Conservation (phyloP, 2,329 filamentous ascomycete species). For the Xylariaceae sp. region DNA sequence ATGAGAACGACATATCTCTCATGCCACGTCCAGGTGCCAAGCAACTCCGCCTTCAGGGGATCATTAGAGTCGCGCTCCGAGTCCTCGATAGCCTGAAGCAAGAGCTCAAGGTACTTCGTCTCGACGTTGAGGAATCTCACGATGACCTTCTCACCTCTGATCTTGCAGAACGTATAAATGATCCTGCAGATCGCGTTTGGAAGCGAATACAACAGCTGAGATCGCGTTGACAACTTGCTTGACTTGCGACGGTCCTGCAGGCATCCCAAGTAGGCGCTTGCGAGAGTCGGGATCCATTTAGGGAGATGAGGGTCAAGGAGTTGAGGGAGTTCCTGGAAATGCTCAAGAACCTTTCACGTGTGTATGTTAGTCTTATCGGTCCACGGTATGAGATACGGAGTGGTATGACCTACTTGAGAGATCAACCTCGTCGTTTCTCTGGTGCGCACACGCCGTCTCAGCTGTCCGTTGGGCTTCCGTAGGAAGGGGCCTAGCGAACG, state of each 20-base stretch:
- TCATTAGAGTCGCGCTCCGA: slow-evolving; percentile 35
- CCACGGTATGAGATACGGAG: neutral
- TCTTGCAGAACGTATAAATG: slow-evolving; percentile 88
- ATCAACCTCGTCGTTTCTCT: slow-evolving; percentile 46
- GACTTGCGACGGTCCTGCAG: slow-evolving; percentile 44
- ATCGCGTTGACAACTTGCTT: slow-evolving; percentile 36
- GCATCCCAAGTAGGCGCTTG: slow-evolving; percentile 68
- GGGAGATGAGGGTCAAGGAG: slow-evolving; percentile 81
- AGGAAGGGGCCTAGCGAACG: slow-evolving; percentile 48
- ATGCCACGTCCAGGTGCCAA: slow-evolving; percentile 64
- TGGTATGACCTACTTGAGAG: slow-evolving; percentile 35
- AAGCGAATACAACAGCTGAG: slow-evolving; percentile 48
- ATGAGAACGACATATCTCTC: slow-evolving; percentile 81
- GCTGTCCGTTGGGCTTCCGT: slow-evolving; percentile 44
- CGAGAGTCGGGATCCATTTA: slow-evolving; percentile 66
- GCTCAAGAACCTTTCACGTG: slow-evolving; percentile 58
- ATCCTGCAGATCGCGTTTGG: slow-evolving; percentile 70
- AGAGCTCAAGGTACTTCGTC: slow-evolving; percentile 72
- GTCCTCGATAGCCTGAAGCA: slow-evolving; percentile 70
- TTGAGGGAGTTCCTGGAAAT: slow-evolving; percentile 93
- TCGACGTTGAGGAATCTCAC: slow-evolving; percentile 88
- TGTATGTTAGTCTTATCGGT: no score
- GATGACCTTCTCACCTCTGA: slow-evolving; percentile 88
- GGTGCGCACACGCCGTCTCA: slow-evolving; percentile 47
- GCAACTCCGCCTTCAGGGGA: slow-evolving; percentile 11